phyloP scores from a whole-genome alignment of 441 rosid species.

The Erodium trifolium region DNA sequence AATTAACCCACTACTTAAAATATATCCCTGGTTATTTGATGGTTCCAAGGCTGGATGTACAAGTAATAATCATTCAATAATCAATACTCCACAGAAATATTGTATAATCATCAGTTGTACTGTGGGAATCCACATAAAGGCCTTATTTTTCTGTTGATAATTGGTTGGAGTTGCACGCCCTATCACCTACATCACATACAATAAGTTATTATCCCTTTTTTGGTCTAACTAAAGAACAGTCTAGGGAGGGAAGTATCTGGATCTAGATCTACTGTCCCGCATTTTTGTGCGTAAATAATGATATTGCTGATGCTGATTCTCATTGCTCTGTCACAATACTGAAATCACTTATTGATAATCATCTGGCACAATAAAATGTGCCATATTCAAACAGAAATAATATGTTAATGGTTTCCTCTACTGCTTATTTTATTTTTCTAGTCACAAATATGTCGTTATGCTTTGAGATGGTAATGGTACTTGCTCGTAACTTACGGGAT shows the following conservation, averaged over 20 bases:
- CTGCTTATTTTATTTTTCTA: background rate
- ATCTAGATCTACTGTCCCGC: background rate
- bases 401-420: background rate
- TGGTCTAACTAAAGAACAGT: background rate
- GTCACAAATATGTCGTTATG: background rate
- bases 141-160: background rate
- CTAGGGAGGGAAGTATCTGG: background rate
- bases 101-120: background rate
- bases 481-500: background rate
- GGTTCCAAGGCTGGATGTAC: background rate
- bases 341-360: background rate
- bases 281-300: background rate
- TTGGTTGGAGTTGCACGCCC: slow-evolving; percentile 1
- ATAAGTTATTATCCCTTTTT: background rate
- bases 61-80: background rate
- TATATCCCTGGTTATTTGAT: background rate
- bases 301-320: background rate
- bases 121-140: background rate
- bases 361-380: background rate
- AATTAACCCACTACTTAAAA: background rate
- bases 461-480: background rate
- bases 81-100: background rate
- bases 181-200: background rate
- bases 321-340: background rate
- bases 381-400: background rate